These are phyloP conservation scores for Kwoniella pini DNA, from an alignment of 768 basidiomycete genomes.

Conservation along the genomic window DNA sequence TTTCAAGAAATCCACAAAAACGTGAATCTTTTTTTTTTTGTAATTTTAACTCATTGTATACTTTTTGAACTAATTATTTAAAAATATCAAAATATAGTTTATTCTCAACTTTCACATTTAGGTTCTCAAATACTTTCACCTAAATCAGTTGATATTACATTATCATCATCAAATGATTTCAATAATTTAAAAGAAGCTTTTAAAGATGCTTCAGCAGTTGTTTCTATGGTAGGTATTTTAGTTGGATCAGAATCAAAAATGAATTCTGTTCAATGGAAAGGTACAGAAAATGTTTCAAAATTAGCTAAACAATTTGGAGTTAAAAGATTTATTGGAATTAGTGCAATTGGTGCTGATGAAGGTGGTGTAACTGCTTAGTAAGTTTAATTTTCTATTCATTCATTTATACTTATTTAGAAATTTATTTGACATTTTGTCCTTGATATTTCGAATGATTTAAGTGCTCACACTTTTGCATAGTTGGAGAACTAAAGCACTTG, in stretches of 20 bases:
- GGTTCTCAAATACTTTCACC: conserved; percentile 58
- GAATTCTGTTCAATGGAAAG: conserved; percentile 65
- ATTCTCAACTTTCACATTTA: conserved; percentile 44
- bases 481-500: conserved; percentile 57
- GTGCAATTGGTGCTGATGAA: conserved; percentile 72
- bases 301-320: conserved; percentile 61
- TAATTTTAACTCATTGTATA: too few species aligned
- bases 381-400: conserved; percentile 26
- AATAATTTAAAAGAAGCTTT: conserved; percentile 54
- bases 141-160: conserved; percentile 62
- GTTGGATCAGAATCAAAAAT: conserved; percentile 63
- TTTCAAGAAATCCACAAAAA: conserved; percentile 63
- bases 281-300: conserved; percentile 67
- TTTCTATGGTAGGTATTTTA: conserved; percentile 72
- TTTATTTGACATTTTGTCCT: too few species aligned
- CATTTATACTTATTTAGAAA: too few species aligned
- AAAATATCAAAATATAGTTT: conserved; percentile 30
- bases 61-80: too few species aligned
- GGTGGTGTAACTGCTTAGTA: conserved; percentile 64
- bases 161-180: conserved; percentile 52
- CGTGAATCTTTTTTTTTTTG: conserved; percentile 36
- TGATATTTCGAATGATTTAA: too few species aligned
- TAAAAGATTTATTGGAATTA: conserved; percentile 56
- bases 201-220: conserved; percentile 62
- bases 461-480: too few species aligned